Evolutionary conservation across 345 rosid genomes (phyloP), one percentile per base, ranked within the genome.

Genomic region (Clarkia xantiana): DNA sequence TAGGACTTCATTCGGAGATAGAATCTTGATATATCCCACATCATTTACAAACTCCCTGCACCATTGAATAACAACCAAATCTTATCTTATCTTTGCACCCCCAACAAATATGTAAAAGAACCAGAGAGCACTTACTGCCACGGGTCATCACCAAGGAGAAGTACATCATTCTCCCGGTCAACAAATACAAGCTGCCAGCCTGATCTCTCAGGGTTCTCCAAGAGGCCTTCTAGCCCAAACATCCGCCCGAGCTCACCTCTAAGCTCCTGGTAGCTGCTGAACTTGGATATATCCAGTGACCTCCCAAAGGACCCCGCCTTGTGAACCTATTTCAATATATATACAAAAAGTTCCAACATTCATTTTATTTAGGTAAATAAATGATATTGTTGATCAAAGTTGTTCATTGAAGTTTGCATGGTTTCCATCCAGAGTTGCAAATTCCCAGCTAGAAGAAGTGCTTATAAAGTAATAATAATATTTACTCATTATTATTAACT

Each of bases 181-280:
- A 67, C 71, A 49, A 71, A 66, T 67, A 71, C 69, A 71, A 71
- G 76, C 76, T 71, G 76, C 76, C 76, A 71, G 76, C 76, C 76
- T 71, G 76, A 71, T 71, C 76, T 71, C 69, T 59, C 66, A 51
- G 66, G 66, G 51, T 71, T 71, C 71, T 71, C 76, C 60, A 71
- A 47, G 63, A 66, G 76, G 66, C 76, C 76, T 71, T 71, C 76
- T 14, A 71, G 66, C 61, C 71, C 76, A 67, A 71, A 71, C 64
- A 63, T 48, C n/a, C 61, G 63, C 45, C 69, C 71, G 20, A 71
- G 76, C 51, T 71, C 76, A 67, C 66, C 14, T 18, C 76, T 68
- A 66, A 71, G 71, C 66, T 63, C 75, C 46, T 66, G 62, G 8
- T 71, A 71, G 63, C 75, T 62, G 75, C 75, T 66, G 62, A 71